phyloP scores from a whole-genome alignment of 208 protist species.

The Acanthamoeba divionensis region DNA sequence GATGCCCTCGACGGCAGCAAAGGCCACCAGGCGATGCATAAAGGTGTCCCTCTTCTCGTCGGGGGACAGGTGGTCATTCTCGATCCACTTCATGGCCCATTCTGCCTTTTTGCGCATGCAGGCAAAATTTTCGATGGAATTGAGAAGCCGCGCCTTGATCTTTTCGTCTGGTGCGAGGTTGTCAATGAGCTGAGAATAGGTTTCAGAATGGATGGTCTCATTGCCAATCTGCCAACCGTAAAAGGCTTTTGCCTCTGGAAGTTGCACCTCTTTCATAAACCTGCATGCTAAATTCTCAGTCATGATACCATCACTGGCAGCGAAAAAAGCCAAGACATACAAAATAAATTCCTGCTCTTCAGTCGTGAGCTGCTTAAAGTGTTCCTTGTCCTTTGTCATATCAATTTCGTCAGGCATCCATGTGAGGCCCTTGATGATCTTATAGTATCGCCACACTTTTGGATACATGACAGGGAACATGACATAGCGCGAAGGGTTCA shows the following conservation, averaged over 20 bases:
- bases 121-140: conserved; percentile 95
- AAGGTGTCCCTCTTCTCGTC: conserved; percentile 24
- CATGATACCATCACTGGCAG: conserved; percentile 97
- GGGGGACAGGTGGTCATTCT: not conserved
- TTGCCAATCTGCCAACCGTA: conserved; percentile 98
- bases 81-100: conserved; percentile 94
- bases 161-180: conserved; percentile 92
- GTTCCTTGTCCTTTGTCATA: not conserved
- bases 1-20: conserved; percentile 98
- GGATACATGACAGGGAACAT: conserved; percentile 97
- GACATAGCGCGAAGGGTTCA: conserved; percentile 95
- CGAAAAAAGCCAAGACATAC: conserved; percentile 96
- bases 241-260: conserved; percentile 95
- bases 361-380: not conserved
- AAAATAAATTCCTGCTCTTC: not conserved
- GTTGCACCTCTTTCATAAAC: conserved; percentile 97
- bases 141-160: no score
- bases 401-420: not conserved
- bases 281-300: conserved; percentile 95
- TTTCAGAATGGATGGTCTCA: conserved; percentile 96
- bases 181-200: conserved; percentile 85
- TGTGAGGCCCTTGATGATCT: conserved; percentile 88
- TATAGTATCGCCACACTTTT: conserved; percentile 98
- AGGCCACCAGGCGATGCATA: conserved; percentile 94
- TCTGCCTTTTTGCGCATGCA: conserved; percentile 96